Evolutionary conservation across 805 yeast species (phyloP).

Genomic region (Yarrowia sp.): DNA sequence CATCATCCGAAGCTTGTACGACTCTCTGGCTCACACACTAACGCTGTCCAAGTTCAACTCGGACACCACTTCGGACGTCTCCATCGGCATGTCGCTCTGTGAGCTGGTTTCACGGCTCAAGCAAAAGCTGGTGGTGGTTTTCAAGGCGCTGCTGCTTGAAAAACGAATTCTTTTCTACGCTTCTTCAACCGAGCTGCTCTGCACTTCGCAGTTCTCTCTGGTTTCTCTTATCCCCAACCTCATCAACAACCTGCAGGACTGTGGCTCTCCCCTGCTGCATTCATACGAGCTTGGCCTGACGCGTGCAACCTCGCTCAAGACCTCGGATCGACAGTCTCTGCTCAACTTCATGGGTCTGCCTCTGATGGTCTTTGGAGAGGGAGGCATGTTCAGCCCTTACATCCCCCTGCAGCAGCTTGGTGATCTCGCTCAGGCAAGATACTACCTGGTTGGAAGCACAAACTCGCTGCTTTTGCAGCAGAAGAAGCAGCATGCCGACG

Average conservation of each 20-base stretch:
- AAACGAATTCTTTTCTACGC: slow-evolving; percentile 73
- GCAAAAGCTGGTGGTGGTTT: slow-evolving; percentile 57
- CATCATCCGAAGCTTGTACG: slow-evolving; percentile 66
- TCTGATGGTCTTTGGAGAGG: slow-evolving; percentile 75
- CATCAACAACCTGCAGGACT: slow-evolving; percentile 65
- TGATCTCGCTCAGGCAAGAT: slow-evolving; percentile 59
- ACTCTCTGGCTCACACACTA: slow-evolving; percentile 46
- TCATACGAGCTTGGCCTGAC: slow-evolving; percentile 51
- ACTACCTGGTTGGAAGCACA: slow-evolving; percentile 81
- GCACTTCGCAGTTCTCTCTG: slow-evolving; percentile 78
- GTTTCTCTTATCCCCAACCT: slow-evolving; percentile 82
- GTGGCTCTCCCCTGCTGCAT: slow-evolving; percentile 73
- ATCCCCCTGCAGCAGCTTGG: slow-evolving; percentile 90
- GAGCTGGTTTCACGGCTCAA: slow-evolving; percentile 60
- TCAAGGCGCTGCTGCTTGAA: slow-evolving; percentile 78
- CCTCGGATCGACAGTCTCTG: slow-evolving; percentile 76
- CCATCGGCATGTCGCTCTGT: slow-evolving; percentile 71
- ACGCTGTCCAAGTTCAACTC: slow-evolving; percentile 35
- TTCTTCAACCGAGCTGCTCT: slow-evolving; percentile 72
- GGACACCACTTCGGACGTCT: slow-evolving; percentile 56
- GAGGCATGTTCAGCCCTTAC: slow-evolving; percentile 89
- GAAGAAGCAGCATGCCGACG: slow-evolving; percentile 59
- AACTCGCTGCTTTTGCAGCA: slow-evolving; percentile 75
- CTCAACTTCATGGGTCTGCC: slow-evolving; percentile 84
- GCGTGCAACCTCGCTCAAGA: slow-evolving; percentile 64